Evolutionary conservation across 371 early-diverging fungal species (phyloP).

Genomic region (Apophysomyces trapeziformis): DNA sequence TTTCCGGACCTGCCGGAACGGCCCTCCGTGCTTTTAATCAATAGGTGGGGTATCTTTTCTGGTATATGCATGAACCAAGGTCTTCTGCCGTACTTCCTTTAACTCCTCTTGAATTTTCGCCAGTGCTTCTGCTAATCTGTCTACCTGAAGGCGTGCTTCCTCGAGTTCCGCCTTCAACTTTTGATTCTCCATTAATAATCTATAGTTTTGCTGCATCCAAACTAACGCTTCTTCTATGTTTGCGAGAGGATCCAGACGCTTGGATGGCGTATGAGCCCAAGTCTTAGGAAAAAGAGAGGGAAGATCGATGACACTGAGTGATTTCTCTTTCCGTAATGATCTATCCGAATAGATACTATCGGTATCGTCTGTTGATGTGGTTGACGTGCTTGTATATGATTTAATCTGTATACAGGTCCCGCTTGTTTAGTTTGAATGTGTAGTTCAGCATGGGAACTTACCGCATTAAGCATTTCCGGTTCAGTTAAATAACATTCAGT

Average conservation of each 20-base stretch:
- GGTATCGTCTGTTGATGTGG: background rate
- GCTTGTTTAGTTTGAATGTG: background rate
- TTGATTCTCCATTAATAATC: slow-evolving; percentile 21
- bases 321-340: too few relatives aligned
- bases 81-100: background rate
- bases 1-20: slow-evolving; percentile 14
- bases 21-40: background rate
- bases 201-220: slow-evolving; percentile 26
- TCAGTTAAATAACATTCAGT: background rate
- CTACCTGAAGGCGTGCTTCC: background rate
- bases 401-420: background rate
- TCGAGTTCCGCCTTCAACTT: slow-evolving; percentile 17
- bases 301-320: slow-evolving; percentile 8
- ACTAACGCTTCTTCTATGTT: slow-evolving; percentile 26
- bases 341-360: background rate
- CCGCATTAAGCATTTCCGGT: background rate
- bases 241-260: slow-evolving; percentile 4
- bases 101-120: slow-evolving; percentile 7
- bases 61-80: slow-evolving; percentile 3
- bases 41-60: background rate
- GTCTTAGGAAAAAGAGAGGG: slow-evolving; percentile 20
- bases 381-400: background rate
- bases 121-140: slow-evolving; percentile 4
- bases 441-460: background rate
- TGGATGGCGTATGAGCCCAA: slow-evolving; percentile 16